phyloP scores from a whole-genome alignment of 345 rosid genomes.

The Brassica napus region Da-Ae NC_063447.1:50475501-50476000 shows the following conservation, averaged over 20 bases:
- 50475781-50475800: background rate
- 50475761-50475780: constrained; percentile 19
- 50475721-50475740: background rate
- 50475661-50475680: constrained; percentile 9
- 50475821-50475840: background rate
- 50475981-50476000: background rate
- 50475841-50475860: background rate
- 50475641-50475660: background rate
- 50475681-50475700: background rate
- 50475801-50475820: background rate
- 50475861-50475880: background rate
- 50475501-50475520: constrained; percentile 16
- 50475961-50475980: background rate
- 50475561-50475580: background rate
- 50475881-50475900: background rate
- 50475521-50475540: constrained; percentile 17
- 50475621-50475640: background rate
- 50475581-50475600: background rate
- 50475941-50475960: background rate
- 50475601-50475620: background rate
- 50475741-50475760: background rate
- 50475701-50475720: constrained; percentile 2
- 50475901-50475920: background rate
- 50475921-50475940: background rate
- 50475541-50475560: constrained; percentile 13